These are phyloP conservation scores for Ascochyta viciae-villosae DNA, from an alignment of 2,329 filamentous ascomycete genomes.

Conservation along the genomic window DNA sequence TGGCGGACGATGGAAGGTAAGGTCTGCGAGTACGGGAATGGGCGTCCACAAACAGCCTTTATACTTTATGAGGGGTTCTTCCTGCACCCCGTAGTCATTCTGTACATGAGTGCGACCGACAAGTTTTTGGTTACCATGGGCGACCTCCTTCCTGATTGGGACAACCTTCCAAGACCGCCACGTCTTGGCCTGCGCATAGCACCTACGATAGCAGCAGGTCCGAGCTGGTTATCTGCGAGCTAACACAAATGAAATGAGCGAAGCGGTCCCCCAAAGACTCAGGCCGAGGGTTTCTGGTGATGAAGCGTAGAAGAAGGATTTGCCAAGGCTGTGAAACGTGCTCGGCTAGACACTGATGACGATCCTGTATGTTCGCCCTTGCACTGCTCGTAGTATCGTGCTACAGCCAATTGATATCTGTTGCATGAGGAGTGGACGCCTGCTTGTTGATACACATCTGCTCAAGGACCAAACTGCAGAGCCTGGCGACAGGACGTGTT, in stretches of 20 bases:
- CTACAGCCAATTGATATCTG: neutral
- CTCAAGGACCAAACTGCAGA: neutral
- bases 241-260: neutral
- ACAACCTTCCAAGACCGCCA: constrained; percentile 14
- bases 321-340: constrained; percentile 9
- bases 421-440: neutral
- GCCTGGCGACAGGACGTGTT: too few species aligned
- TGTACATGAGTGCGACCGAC: constrained; percentile 1
- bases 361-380: constrained; percentile 6
- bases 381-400: neutral
- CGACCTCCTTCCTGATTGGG: constrained; percentile 16
- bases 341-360: constrained; percentile 3
- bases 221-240: constrained; percentile 17
- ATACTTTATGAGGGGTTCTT: neutral
- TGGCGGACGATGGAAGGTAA: neutral
- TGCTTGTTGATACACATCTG: neutral
- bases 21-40: neutral
- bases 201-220: constrained; percentile 16
- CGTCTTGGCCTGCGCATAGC: constrained; percentile 10
- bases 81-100: neutral
- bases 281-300: neutral
- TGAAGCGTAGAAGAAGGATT: constrained; percentile 6
- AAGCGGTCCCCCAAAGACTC: neutral
- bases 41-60: neutral
- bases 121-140: constrained; percentile 4